Base-by-base conservation (phyloP, 768 basidiomycete species). In the Psilocybe subaeruginosa region DNA sequence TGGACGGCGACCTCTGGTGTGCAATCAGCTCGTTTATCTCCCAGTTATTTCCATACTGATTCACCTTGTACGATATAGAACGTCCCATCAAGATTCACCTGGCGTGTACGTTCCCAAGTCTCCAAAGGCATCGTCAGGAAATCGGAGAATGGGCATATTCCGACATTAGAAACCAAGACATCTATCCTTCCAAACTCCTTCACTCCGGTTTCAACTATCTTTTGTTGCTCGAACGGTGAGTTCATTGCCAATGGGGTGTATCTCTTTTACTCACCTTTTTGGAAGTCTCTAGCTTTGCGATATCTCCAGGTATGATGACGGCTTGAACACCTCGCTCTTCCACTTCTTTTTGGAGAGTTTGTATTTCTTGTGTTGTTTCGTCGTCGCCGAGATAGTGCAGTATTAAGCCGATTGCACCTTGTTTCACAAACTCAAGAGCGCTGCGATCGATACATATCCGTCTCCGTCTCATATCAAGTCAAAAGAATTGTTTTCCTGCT, bases 141-240 rank as follows among this genome's bases (percentile, higher is more conserved):
- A 43, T 89, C 85, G 41, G 87, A 83, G 73, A 92, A 92, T 1
- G 90, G 90, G 70, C 91, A 92, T 62, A 92, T 91, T 11, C 91
- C 80, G 47, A 80, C 80, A 58, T 78, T 79, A 6, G 74, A 76
- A n/a, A 77, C 76, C 8, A 80, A 74, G 37, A 77, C 76, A 74
- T 87, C 87, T 62, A 91, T 88, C 16, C 90, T 76, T 1, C 82
- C 82, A 69, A 91, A 91, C 2, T 79, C 72, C n/a, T 78, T 72
- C 0, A 89, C 80, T 14, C 86, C 85, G n/a, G 69, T 77, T 50
- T 79, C 73, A 1, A 91, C 88, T 62, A 92, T 86, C 88, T 90
- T 55, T 31, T 8, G n/a, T 17, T 29, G 48, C n/a, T 17, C 35
- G 49, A 52, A 11, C 14, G 16, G 49, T 49, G 37, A 54, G 60